A percentile compares a stretch with the other conserved stretches of the same genome.
phyloP scores from a whole-genome alignment of 2,329 filamentous ascomycete species.

The Cladosporium sp. region DNA sequence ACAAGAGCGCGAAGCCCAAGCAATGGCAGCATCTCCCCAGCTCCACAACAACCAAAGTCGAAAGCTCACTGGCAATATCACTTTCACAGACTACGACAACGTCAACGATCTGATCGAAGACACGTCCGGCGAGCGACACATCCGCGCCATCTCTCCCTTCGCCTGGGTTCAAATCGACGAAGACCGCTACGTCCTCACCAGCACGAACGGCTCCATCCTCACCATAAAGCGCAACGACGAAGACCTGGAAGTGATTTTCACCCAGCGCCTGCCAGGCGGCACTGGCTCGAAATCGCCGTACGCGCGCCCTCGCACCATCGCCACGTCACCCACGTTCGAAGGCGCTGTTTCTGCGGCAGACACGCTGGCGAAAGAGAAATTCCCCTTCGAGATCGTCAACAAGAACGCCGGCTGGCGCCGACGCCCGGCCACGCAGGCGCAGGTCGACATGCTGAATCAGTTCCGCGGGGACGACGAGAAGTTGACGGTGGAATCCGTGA shows the following conservation, averaged over 20 bases:
- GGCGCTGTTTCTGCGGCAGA: conserved; percentile 83
- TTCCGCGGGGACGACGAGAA: conserved; percentile 52
- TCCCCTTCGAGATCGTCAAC: conserved; percentile 57
- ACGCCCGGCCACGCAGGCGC: conserved; percentile 54
- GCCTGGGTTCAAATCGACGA: conserved; percentile 79
- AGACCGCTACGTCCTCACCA: conserved; percentile 67
- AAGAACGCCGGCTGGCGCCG: conserved; percentile 67
- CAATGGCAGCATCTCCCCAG: conserved; percentile 1
- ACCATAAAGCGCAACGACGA: conserved; percentile 44
- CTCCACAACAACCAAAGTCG: no score
- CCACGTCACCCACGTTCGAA: conserved; percentile 60
- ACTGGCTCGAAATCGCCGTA: conserved; percentile 51
- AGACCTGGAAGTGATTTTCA: conserved; percentile 38
- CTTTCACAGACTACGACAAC: conserved; percentile 86
- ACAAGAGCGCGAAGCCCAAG: conserved; percentile 36
- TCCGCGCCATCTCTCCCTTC: conserved; percentile 68
- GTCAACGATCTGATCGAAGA: conserved; percentile 89
- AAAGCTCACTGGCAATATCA: conserved; percentile 43
- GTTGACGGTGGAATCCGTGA: conserved; percentile 56
- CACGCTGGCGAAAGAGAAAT: conserved; percentile 44
- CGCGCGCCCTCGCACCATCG: conserved; percentile 64
- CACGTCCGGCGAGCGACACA: conserved; percentile 71
- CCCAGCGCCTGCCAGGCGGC: conserved; percentile 35
- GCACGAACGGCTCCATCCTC: conserved; percentile 56
- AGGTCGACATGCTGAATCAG: conserved; percentile 69